Evolutionary conservation across 1,284 basidiomycete genomes (phyloP), one percentile per base, ranked within the genome.

Genomic region (Melanopsichium pennsylvanicum): DNA sequence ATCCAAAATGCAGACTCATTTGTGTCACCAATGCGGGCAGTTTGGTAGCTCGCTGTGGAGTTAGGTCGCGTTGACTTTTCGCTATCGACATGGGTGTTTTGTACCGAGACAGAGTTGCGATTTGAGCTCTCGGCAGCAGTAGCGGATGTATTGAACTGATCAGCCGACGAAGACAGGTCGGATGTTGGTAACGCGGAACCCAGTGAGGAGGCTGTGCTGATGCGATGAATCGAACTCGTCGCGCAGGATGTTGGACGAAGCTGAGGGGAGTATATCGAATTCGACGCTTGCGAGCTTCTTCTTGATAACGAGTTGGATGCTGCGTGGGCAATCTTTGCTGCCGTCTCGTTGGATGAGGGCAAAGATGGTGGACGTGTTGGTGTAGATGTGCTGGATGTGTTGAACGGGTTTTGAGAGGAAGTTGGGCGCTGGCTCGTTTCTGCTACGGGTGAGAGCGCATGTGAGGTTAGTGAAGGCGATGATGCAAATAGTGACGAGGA

Each of bases 321-420:
- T 8, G 68, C 68, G 16, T 33, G 50, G 25, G 57, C 61, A 21
- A 70, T 70, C 54, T 51, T 52, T n/a, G 68, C 60, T 3, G 68
- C 68, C 2, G 68, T 70, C 31, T 70, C 57, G 33, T 64, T 36
- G 15, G 62, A 66, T 1, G 42, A 29, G 9, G 68, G 68, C 12
- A 67, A 26, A 2, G 68, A 67, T 7, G 68, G 68, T 15, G 68
- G 68, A 16, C 62, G 58, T 7, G 57, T 48, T 1, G 67, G 61
- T 42, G 51, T 55, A 15, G 39, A 48, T 8, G 57, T 23, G 35
- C 29, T 49, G 1, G 55, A 45, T 19, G 37, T 29, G 3, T 40
- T 42, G n/a, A 48, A 42, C 8, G 55, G 46, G 25, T 42, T 47
- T 7, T 55, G 29, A 7, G 40, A 27, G n/a, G 61, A 55, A 2